Evolutionary conservation across 306 rosid genomes (phyloP).

Genomic region (Acacia confusa): DNA sequence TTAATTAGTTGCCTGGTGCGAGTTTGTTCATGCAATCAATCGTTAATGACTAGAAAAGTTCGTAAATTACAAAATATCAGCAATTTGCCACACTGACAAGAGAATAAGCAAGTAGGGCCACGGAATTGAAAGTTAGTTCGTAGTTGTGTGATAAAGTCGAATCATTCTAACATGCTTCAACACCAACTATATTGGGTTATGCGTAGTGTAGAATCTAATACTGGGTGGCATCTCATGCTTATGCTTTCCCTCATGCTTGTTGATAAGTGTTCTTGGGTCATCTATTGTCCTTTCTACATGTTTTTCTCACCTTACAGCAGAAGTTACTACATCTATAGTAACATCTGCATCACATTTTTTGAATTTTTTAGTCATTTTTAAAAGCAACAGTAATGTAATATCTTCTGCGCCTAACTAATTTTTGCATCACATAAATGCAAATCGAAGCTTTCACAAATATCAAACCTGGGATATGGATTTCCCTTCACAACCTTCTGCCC

Average conservation of each 20-base stretch:
- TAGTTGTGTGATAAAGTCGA: not conserved
- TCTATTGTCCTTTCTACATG: constrained; percentile 62
- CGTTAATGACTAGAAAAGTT: not conserved
- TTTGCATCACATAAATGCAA: not conserved
- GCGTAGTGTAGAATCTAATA: no score
- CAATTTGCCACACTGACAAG: not conserved
- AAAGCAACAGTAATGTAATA: not conserved
- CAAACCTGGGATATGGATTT: constrained; percentile 63
- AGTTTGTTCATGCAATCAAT: not conserved
- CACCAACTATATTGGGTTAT: no score
- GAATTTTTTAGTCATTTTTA: not conserved
- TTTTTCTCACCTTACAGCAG: constrained; percentile 57
- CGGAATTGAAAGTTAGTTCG: not conserved
- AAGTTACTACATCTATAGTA: constrained; percentile 63
- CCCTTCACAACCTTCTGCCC: constrained; percentile 55
- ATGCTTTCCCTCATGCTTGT: constrained; percentile 65
- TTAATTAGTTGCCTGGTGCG: not conserved
- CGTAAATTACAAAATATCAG: no score
- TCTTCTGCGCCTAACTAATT: not conserved
- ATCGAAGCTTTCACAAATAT: not conserved
- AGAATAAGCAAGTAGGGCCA: no score
- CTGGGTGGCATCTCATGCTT: constrained; percentile 51
- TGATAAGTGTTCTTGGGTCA: constrained; percentile 56
- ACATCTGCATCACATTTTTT: constrained; percentile 48
- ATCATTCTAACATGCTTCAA: not conserved